Base-by-base conservation (phyloP, 2,329 filamentous ascomycete genomes). In the Dactylellina leptospora region DNA sequence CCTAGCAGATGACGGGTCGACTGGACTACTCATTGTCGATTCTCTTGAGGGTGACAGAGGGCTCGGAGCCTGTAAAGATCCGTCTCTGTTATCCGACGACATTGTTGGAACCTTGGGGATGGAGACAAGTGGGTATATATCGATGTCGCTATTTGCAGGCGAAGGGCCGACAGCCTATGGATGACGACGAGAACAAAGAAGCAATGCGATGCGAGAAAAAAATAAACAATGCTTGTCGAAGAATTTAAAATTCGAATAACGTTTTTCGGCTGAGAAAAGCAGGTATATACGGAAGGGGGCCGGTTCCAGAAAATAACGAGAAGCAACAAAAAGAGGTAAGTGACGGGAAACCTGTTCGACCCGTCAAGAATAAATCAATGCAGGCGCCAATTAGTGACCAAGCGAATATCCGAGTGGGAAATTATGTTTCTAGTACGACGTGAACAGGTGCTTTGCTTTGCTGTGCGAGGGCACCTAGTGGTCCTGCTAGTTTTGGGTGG, bases 1-100 rank as follows among this genome's bases (percentile, higher is more conserved):
- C 36, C 74, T 74, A 28, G 74, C 73, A 59, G 75, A 68, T 69
- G 79, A 85, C 16, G 66, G 66, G 44, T 71, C 66, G 36, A 59
- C 20, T 6, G 59, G 66, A 44, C 58, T 59, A 28, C 66, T 63
- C 28, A 63, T 45, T 4, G 66, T 63, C 51, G 66, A 71, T 71
- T 71, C 66, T 51, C 44, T 23, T 40, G 66, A 71, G 6, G 66
- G 58, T 36, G 66, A 71, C 3, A 38, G 27, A 44, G 66, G 58
- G 42, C 33, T 36, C 23, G 33, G 27, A 33, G 36, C 51, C 45
- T 45, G 18, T 22, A 59, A 56, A 28, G 51, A 36, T 25, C 51
- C 28, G 13, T 69, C 63, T 60, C 54, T 63, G 4, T 20, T 47
- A 50, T 47, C 66, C 25, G 51, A 25, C 36, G 66, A 50, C 66